A percentile compares a stretch with the other conserved stretches of the same genome.
These are phyloP conservation scores for Trichocladium antarcticum DNA, from an alignment of 495 filamentous ascomycete genomes.

Conservation along the genomic window DNA sequence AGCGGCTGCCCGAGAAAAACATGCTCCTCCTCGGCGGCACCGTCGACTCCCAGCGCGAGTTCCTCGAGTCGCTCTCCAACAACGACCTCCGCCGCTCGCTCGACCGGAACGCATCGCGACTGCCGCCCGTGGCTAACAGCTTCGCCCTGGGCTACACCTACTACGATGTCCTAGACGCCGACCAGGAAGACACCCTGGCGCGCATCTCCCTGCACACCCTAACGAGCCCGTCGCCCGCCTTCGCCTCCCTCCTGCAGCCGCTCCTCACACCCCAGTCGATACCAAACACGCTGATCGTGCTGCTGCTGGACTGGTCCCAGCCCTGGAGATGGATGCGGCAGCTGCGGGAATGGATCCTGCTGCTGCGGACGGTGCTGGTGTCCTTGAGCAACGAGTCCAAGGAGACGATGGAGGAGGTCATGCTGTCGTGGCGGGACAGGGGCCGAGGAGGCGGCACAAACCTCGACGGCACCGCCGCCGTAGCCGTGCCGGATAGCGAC, in stretches of 20 bases:
- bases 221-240: slow-evolving; percentile 67
- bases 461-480: slow-evolving; percentile 36
- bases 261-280: slow-evolving; percentile 78
- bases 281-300: slow-evolving; percentile 74
- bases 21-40: slow-evolving; percentile 79
- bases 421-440: slow-evolving; percentile 50
- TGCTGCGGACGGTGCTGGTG: slow-evolving; percentile 63
- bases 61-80: slow-evolving; percentile 67
- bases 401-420: slow-evolving; percentile 73
- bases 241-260: slow-evolving; percentile 72
- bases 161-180: slow-evolving; percentile 85
- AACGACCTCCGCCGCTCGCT: slow-evolving; percentile 48
- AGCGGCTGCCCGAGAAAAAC: slow-evolving; percentile 86
- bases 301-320: slow-evolving; percentile 84
- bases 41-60: slow-evolving; percentile 80
- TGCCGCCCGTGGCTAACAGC: slow-evolving; percentile 78
- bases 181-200: slow-evolving; percentile 90
- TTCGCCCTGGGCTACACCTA: slow-evolving; percentile 94
- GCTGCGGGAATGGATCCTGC: slow-evolving; percentile 74
- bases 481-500: slow-evolving; percentile 42
- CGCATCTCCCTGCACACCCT: slow-evolving; percentile 87
- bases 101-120: slow-evolving; percentile 48
- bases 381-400: slow-evolving; percentile 67
- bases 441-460: slow-evolving; percentile 44
- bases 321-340: slow-evolving; percentile 89